Conservation (phyloP, 257 asterid genomes). For the Salvia hispanica region DNA sequence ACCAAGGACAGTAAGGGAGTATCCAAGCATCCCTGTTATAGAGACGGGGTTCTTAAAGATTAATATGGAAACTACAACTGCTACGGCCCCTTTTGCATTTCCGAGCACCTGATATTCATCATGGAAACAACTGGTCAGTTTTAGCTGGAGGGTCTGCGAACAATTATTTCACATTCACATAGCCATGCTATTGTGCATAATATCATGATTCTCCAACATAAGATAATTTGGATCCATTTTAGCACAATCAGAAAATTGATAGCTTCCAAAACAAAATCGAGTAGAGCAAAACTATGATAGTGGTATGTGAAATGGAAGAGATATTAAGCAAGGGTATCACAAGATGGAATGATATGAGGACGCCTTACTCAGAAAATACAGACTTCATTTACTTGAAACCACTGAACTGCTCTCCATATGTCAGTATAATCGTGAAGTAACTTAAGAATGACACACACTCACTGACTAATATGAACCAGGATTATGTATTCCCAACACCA, state of each 20-base stretch:
- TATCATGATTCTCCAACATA: not conserved
- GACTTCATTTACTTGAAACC: not conserved
- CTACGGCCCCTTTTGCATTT: conserved; percentile 84
- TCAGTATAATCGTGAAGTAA: not conserved
- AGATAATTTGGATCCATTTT: not conserved
- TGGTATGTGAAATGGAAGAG: not conserved
- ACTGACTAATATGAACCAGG: not conserved
- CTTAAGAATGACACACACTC: not conserved
- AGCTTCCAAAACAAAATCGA: not conserved
- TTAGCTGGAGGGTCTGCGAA: not conserved
- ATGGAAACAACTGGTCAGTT: not conserved
- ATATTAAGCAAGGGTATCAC: not conserved
- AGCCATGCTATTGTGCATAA: not conserved
- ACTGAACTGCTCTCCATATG: not conserved
- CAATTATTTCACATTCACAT: not conserved
- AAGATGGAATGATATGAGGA: not conserved
- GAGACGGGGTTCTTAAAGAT: conserved; percentile 81
- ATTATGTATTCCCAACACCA: conserved; percentile 11
- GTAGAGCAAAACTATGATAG: not conserved
- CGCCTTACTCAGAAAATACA: not conserved
- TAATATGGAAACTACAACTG: conserved; percentile 75
- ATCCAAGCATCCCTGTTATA: conserved; percentile 79
- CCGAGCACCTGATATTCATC: conserved; percentile 62
- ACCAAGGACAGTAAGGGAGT: conserved; percentile 62
- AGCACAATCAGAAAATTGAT: not conserved